Evolutionary conservation across 2,329 filamentous ascomycete genomes (phyloP), one percentile per base, ranked within the genome.

Genomic region (Graphiopsis chlorocephala): DNA sequence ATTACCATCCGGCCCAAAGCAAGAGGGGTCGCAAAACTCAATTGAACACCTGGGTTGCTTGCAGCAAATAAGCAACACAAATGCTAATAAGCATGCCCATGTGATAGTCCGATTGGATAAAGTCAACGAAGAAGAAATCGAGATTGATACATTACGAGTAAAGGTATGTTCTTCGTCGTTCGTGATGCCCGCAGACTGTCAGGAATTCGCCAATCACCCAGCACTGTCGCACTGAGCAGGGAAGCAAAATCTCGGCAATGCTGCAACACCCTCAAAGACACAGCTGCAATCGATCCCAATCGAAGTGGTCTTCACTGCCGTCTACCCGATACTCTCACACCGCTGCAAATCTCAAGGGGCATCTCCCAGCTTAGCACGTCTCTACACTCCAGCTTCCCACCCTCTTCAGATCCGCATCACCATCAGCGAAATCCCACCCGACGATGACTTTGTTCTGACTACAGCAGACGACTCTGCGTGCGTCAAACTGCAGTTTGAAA

Each of bases 401-500:
- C 68, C 72, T 68, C 64, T 75, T 74, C 52, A 77, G 65, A 58
- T 96, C 90, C 63, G 85, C 78, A 69, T 99, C 93, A 4, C 87
- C 90, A 70, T 93, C 92, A 65, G 93, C 95, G 83, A 98, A 99
- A 77, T 99, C 95, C 95, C 95, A 99, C 0, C 93, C 95, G 0
- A 98, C 92, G 73, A 99, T 98, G 17, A 90, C 88, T 45, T 89
- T 89, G 64, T 95, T 92, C 76, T 98, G 93, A 68, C 91, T 95
- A 75, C 94, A 97, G 80, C 93, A 97, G 63, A 99, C 90, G 70
- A 99, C 96, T 71, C 93, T 88, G 25, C 93, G 86, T 0, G 93
- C 91, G 75, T 99, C 95, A 71, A 97, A 99, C 76, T 99, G 95
- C 38, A 98, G 83, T 78, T 99, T 99, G 82, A 98, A 99, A 3